phyloP scores from a whole-genome alignment of 352 stramenopile species.

The Poterioochromonas sp. region DNA sequence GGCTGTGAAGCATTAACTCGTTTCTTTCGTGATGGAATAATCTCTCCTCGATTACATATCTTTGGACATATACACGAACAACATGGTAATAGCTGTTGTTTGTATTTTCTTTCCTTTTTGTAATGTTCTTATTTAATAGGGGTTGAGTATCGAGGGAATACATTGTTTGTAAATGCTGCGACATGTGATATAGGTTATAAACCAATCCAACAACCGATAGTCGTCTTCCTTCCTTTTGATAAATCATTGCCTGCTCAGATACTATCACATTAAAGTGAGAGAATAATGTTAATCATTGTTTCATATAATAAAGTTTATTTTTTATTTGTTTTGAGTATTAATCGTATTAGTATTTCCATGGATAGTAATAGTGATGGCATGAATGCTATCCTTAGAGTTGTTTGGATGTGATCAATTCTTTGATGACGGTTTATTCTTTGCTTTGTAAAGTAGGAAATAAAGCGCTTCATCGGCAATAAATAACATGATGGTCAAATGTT shows the following conservation, averaged over 20 bases:
- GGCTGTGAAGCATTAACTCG: constrained; percentile 67
- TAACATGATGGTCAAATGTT: too few species aligned
- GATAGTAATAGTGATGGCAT: too few species aligned
- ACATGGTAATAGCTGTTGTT: constrained; percentile 45
- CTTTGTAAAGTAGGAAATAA: too few species aligned
- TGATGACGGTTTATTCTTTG: too few species aligned
- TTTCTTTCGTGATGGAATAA: constrained; percentile 52
- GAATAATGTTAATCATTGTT: too few species aligned
- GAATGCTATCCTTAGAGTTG: too few species aligned
- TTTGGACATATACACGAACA: constrained; percentile 84
- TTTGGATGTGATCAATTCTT: too few species aligned
- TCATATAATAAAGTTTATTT: too few species aligned
- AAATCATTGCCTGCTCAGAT: not conserved
- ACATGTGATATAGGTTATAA: constrained; percentile 59
- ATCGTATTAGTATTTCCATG: too few species aligned
- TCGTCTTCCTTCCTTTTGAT: constrained; percentile 56
- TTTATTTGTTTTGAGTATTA: too few species aligned
- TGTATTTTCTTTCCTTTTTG: not conserved
- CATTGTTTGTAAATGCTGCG: constrained; percentile 73
- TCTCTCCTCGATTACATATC: constrained; percentile 66
- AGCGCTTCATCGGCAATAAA: too few species aligned
- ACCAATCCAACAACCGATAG: constrained; percentile 56
- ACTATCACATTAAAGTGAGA: too few species aligned
- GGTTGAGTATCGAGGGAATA: constrained; percentile 58
- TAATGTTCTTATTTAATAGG: constrained; percentile 34